phyloP scores from a whole-genome alignment of 371 early-diverging fungal species.

The Mucor lusitanicus region DNA sequence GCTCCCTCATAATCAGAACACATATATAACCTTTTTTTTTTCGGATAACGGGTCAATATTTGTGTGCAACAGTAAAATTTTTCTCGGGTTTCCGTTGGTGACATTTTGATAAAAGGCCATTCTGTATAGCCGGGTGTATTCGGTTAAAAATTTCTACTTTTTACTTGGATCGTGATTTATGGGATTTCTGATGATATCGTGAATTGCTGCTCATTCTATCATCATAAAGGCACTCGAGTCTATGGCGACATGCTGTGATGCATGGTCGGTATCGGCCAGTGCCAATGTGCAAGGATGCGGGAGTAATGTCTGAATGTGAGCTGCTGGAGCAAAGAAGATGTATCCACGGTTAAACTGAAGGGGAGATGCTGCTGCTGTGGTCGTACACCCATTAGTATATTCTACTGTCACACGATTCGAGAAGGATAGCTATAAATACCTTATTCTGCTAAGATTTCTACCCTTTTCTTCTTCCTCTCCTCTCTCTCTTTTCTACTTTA shows the following conservation, averaged over 20 bases:
- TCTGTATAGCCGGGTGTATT: neutral
- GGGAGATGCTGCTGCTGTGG: neutral
- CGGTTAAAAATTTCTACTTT: neutral
- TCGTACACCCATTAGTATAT: slow-evolving; percentile 1
- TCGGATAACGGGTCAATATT: slow-evolving; percentile 4
- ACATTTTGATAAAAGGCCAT: slow-evolving; percentile 1
- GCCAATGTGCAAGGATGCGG: neutral
- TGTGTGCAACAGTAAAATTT: slow-evolving; percentile 2
- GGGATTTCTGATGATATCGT: neutral
- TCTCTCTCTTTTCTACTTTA: neutral
- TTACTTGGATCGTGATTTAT: neutral
- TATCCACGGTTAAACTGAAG: slow-evolving; percentile 2
- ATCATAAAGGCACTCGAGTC: neutral
- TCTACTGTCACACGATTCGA: slow-evolving; percentile 5
- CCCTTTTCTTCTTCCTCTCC: neutral
- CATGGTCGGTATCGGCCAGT: neutral
- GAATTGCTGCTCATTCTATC: neutral
- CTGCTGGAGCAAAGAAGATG: neutral
- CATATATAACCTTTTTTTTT: neutral
- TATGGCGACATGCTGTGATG: neutral
- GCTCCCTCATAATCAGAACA: neutral
- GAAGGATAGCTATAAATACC: neutral
- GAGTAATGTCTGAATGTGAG: neutral
- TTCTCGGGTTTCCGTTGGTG: slow-evolving; percentile 4
- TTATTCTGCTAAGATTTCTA: neutral